Base-by-base conservation (phyloP, 768 basidiomycete genomes). In the Kwoniella newhampshirensis region DNA sequence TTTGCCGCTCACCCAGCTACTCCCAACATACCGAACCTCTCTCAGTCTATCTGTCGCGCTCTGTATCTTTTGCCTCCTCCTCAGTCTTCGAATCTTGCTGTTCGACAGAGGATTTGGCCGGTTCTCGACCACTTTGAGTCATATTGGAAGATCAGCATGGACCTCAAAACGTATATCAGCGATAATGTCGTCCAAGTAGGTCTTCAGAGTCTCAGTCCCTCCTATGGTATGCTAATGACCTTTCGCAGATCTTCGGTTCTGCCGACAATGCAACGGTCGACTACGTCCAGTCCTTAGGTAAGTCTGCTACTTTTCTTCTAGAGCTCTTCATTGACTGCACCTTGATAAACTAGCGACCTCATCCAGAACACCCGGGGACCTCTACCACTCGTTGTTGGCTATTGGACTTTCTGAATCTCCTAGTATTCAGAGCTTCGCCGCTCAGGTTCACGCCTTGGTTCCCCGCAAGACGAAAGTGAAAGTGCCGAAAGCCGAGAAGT, bases 241-340 rank as follows among this genome's bases (percentile, higher is more conserved):
- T 45, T 40, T 17, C 58, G 13, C 64, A 90, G 88, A 82, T 91
- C 65, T 87, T 93, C 66, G 88, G 88, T 53, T 82, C 89, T 43
- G 85, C 91, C 20, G 88, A 94, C 77, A 81, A 82, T 62, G 89
- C 84, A 63, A 89, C 87, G 59, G 84, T 91, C 64, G 87, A 91
- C 79, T 96, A 86, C 75, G 86, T 96, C 32, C 80, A 89, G 74
- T 89, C 89, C 46, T 86, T 88, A 77, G 91, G 89, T 87, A 62
- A 37, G 82, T 73, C 3, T 23, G 20, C 23, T 36, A 55, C 36
- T 41, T 26, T 59, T 52, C 15, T 54, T 35, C 32, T 32, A 32
- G 32, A 32, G 32, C 13, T 32, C 32, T 6, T 32, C n/a, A n/a
- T n/a, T n/a, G n/a, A 18, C 39, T 53, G 21, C 21, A 54, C 18